phyloP scores from a whole-genome alignment of 1,139 yeast genomes.

The Kluyveromyces sp. region DNA sequence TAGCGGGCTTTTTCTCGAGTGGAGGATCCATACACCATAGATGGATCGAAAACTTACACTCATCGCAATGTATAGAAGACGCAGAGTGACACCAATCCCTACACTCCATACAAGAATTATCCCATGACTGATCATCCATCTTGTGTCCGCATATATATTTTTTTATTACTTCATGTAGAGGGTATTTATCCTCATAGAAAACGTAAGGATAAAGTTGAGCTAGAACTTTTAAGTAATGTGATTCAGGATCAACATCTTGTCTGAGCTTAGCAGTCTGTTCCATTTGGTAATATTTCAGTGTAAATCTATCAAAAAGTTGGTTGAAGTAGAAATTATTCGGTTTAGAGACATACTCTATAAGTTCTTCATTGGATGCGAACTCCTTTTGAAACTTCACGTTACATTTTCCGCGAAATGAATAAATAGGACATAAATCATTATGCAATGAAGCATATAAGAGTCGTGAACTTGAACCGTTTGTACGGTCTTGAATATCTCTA shows the following conservation, averaged over 20 bases:
- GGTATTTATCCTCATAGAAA: conserved; percentile 50
- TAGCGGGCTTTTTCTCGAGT: conserved; percentile 63
- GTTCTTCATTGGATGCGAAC: conserved; percentile 31
- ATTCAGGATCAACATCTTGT: conserved; percentile 37
- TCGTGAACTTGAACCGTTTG: conserved; percentile 48
- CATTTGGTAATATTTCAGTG: conserved; percentile 76
- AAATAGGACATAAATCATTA: conserved; percentile 72
- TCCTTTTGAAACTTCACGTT: conserved; percentile 58
- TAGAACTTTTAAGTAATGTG: conserved; percentile 53
- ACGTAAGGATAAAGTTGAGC: conserved; percentile 64
- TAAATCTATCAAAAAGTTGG: conserved; percentile 78
- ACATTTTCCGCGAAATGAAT: conserved; percentile 70
- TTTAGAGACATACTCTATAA: conserved; percentile 36
- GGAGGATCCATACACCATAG: conserved; percentile 88
- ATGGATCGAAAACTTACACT: conserved; percentile 64
- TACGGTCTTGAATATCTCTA: conserved; percentile 55
- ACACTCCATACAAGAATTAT: conserved; percentile 58
- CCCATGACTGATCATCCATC: conserved; percentile 25
- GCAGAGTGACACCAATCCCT: conserved; percentile 73
- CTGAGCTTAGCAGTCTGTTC: conserved; percentile 53
- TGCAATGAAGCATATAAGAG: conserved; percentile 80
- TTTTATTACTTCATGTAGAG: conserved; percentile 18
- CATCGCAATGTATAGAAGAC: conserved; percentile 79
- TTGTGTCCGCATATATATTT: conserved; percentile 17
- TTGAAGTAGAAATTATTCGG: conserved; percentile 82